Evolutionary conservation across 257 asterid genomes (phyloP).

Genomic region (Cordia subcordata): DNA sequence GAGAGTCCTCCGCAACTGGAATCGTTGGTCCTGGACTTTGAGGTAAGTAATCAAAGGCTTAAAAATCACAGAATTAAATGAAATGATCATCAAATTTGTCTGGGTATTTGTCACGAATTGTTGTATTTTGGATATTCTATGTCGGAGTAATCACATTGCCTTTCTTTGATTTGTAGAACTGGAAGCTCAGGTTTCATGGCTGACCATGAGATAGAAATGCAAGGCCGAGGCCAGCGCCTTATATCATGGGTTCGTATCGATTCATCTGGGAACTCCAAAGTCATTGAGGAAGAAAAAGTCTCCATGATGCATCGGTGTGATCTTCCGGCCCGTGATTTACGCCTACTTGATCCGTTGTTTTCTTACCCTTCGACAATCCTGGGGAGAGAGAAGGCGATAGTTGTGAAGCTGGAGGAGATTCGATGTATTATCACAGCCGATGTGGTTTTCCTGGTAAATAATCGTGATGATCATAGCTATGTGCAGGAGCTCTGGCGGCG

Average conservation of each 20-base stretch:
- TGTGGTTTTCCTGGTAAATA: conserved; percentile 79
- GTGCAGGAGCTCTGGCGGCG: conserved; percentile 92
- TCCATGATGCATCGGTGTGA: conserved; percentile 97
- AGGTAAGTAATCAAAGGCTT: too few relatives aligned
- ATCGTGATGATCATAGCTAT: conserved; percentile 85
- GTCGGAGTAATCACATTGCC: not conserved
- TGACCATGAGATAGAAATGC: conserved; percentile 84
- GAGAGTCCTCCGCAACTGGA: too few relatives aligned
- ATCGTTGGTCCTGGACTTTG: too few relatives aligned
- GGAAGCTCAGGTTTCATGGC: conserved; percentile 51
- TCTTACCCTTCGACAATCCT: conserved; percentile 98
- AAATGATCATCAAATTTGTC: too few relatives aligned
- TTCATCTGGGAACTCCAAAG: conserved; percentile 74
- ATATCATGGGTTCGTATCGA: conserved; percentile 95
- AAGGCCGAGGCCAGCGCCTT: conserved; percentile 95
- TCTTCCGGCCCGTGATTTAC: conserved; percentile 99
- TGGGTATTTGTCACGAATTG: too few relatives aligned
- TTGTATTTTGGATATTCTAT: too few relatives aligned
- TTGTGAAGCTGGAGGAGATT: conserved; percentile 96
- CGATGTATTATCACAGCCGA: conserved; percentile 95
- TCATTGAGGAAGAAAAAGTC: conserved; percentile 88
- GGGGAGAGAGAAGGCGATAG: conserved; percentile 98
- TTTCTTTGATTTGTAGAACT: conserved; percentile 29
- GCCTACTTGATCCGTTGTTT: conserved; percentile 85
- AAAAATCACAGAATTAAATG: too few relatives aligned